A percentile compares a stretch with the other conserved stretches of the same genome.
Evolutionary conservation across 108 stramenopile genomes (phyloP).

Genomic region (Fragilaria crotonensis): DNA sequence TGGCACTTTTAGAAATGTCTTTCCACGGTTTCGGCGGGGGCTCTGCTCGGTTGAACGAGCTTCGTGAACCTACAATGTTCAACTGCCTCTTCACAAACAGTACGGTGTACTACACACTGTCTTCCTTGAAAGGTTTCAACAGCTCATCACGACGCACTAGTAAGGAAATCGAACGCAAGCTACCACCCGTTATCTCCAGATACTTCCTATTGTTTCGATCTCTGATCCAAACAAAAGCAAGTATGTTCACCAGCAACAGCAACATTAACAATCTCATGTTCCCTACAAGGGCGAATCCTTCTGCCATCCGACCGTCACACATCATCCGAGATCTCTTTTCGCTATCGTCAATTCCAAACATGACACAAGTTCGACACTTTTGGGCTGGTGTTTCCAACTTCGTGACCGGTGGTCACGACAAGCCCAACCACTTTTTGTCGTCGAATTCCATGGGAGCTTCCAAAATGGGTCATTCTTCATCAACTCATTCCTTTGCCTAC

Average conservation of each 20-base stretch:
- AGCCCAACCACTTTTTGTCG: not conserved
- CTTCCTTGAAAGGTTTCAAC: not conserved
- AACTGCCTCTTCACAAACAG: not conserved
- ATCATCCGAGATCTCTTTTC: not conserved
- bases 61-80: not conserved
- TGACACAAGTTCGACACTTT: not conserved
- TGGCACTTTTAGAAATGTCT: not conserved
- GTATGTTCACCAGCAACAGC: no score
- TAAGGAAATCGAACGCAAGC: not conserved
- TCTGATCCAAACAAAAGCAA: no score
- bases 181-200: not conserved
- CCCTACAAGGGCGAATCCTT: no score
- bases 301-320: no score
- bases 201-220: not conserved
- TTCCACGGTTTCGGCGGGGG: not conserved
- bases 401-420: not conserved
- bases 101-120: not conserved
- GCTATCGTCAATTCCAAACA: not conserved
- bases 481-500: not conserved
- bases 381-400: not conserved
- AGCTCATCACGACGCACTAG: not conserved
- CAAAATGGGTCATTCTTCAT: not conserved
- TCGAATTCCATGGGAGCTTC: not conserved
- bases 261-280: no score
- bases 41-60: not conserved